phyloP scores from a whole-genome alignment of 352 stramenopile species.

The Peronosclerospora sorghi region DNA sequence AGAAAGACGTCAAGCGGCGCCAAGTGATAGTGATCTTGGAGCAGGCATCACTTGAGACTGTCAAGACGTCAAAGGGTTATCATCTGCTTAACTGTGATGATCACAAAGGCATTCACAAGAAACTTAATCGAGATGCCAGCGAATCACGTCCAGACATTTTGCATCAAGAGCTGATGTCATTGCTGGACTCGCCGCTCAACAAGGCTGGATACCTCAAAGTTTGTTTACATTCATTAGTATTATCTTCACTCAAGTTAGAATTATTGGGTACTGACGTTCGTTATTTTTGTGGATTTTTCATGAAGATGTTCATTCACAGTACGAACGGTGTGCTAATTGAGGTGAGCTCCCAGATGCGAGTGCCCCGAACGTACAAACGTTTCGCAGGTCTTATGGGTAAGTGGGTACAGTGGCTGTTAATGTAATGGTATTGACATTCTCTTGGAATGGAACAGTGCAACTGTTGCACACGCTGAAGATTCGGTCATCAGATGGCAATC shows the following conservation, averaged over 20 bases:
- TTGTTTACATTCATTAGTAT: neutral
- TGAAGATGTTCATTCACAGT: constrained; percentile 90
- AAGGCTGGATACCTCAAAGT: constrained; percentile 97
- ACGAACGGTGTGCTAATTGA: constrained; percentile 97
- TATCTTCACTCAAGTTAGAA: neutral
- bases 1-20: constrained; percentile 68
- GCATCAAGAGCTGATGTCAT: constrained; percentile 96
- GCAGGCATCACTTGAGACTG: constrained; percentile 96
- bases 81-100: constrained; percentile 99
- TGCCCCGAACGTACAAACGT: constrained; percentile 99
- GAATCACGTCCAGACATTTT: constrained; percentile 98
- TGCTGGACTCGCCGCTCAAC: constrained; percentile 99
- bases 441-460: constrained; percentile 84
- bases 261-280: neutral
- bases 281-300: neutral
- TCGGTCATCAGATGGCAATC: constrained; percentile 91
- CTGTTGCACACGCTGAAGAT: constrained; percentile 99
- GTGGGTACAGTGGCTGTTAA: constrained; percentile 5
- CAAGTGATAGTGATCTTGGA: constrained; percentile 97
- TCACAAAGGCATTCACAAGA: constrained; percentile 92
- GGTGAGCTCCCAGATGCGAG: constrained; percentile 96
- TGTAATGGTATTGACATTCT: constrained; percentile 12
- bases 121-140: constrained; percentile 93
- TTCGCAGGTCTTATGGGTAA: constrained; percentile 93
- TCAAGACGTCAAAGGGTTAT: constrained; percentile 99